These are phyloP conservation scores for Termitomyces sp. DNA, from an alignment of 768 basidiomycete species.

Conservation along the genomic window DNA sequence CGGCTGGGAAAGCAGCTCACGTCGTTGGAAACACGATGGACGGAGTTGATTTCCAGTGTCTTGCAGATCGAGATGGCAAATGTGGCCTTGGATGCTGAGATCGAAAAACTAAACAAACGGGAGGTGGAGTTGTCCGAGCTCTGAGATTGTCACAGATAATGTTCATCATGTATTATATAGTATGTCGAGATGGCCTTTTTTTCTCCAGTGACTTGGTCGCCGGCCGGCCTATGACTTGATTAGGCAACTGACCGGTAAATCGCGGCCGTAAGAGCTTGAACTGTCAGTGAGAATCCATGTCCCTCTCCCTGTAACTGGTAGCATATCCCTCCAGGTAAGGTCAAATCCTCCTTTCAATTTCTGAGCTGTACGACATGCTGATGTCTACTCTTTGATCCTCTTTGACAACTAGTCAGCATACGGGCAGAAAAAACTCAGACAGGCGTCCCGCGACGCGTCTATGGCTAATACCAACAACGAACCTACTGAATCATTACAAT, in stretches of 20 bases:
- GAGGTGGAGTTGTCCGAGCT: slow-evolving; percentile 58
- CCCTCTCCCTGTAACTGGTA: slow-evolving; percentile 26
- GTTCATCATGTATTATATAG: not conserved
- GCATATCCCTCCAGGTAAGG: slow-evolving; percentile 30
- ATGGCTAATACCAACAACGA: slow-evolving; percentile 65
- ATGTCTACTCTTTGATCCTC: not conserved
- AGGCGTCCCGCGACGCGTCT: slow-evolving; percentile 73
- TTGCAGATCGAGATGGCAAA: slow-evolving; percentile 96
- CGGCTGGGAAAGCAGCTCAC: slow-evolving; percentile 74
- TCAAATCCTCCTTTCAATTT: not conserved
- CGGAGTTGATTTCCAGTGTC: slow-evolving; percentile 84
- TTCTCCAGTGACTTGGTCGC: not conserved
- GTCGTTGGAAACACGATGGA: slow-evolving; percentile 84
- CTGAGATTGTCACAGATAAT: slow-evolving; percentile 10
- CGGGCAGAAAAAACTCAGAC: slow-evolving; percentile 29
- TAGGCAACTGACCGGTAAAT: slow-evolving; percentile 10
- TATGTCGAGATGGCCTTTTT: not conserved
- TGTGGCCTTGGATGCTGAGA: slow-evolving; percentile 77
- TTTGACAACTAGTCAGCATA: slow-evolving; percentile 14
- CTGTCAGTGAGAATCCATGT: slow-evolving; percentile 13
- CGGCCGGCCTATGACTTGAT: slow-evolving; percentile 13
- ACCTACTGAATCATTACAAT: slow-evolving; percentile 38
- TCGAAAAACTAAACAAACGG: slow-evolving; percentile 50
- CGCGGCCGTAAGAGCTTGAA: slow-evolving; percentile 11
- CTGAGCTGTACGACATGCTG: not conserved